Percentiles rank a stretch among this genome's conserved stretches.
These are phyloP conservation scores for Pyrenochaeta sp. DNA, from an alignment of 2,329 filamentous ascomycete species.

Conservation along the genomic window DNA sequence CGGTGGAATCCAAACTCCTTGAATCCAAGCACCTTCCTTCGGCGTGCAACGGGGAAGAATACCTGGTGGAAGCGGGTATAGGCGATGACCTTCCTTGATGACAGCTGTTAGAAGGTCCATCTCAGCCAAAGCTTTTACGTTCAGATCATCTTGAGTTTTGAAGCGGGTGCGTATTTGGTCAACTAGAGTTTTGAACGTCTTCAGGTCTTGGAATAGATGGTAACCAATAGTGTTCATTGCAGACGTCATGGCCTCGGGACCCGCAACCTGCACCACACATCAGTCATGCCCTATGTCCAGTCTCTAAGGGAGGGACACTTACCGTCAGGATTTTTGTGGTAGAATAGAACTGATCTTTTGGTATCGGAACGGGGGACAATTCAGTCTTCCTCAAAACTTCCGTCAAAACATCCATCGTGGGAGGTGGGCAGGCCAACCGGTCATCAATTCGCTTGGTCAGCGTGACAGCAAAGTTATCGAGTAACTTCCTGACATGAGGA, in stretches of 20 bases:
- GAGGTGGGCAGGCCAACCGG: neutral
- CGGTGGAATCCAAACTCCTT: neutral
- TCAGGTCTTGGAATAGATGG: neutral
- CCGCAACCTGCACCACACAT: neutral
- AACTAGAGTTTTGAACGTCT: neutral
- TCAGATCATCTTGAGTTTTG: neutral
- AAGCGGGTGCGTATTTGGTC: neutral
- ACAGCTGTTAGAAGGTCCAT: neutral
- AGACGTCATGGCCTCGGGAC: neutral
- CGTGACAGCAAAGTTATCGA: neutral
- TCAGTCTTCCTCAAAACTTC: neutral
- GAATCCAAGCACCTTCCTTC: neutral
- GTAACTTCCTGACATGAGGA: neutral
- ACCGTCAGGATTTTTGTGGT: neutral
- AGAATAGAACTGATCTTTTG: neutral
- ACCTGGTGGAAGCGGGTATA: neutral
- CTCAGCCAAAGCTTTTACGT: neutral
- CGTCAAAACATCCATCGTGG: neutral
- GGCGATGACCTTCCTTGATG: neutral
- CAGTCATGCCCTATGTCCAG: neutral
- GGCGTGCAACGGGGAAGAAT: neutral
- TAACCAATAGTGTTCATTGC: neutral
- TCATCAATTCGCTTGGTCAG: neutral
- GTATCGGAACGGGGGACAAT: neutral
- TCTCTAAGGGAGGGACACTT: neutral